Base-by-base conservation (phyloP, 805 yeast genomes). In the Kodamaea fukazawae region DNA sequence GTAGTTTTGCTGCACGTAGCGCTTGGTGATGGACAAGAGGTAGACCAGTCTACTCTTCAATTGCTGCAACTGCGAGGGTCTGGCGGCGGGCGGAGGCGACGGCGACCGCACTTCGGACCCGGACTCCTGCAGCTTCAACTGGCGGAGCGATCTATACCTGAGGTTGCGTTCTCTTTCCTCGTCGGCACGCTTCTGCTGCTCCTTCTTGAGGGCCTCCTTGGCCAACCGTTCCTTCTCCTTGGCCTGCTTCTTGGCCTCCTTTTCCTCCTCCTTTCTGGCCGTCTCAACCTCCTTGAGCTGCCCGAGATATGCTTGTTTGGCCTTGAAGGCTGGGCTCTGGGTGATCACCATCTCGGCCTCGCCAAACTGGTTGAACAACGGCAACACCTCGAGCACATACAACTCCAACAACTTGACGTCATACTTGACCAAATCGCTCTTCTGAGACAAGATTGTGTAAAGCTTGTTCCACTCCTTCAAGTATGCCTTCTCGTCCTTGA, bases 361-460 rank as follows among this genome's bases (percentile, higher is more conserved):
- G 4, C 48, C 50, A 31, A 54, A 58, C 23, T 54, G 46, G 27
- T 60, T 59, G 12, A 53, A 43, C 9, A 54, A 55, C 1, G 71
- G 66, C 32, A 65, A 55, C 2, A 68, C 57, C 42, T 67, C 63
- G 44, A 58, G 63, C 12, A 63, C 59, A 40, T 57, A 59, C 42
- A 67, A 51, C 20, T 68, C 67, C 7, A 58, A 36, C 30, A 65
- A 46, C 34, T 60, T 54, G 16, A 46, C 47, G 29, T 52, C 42
- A 38, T 50, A 54, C 34, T 36, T 41, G 18, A 34, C 29, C 9
- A 22, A 32, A 29, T 36, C 32, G 34, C 30, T 34, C 27, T 33
- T 36, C 15, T 20, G 15, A 17, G 32, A 26, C 14, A 38, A 15
- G 2, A 18, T 15, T 3, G 41, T 38, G 36, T 40, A 40, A 13